Percentiles rank a stretch among this genome's conserved stretches.
Evolutionary conservation across 345 rosid species (phyloP).

Genomic region (Sonneratia caseolaris): DNA sequence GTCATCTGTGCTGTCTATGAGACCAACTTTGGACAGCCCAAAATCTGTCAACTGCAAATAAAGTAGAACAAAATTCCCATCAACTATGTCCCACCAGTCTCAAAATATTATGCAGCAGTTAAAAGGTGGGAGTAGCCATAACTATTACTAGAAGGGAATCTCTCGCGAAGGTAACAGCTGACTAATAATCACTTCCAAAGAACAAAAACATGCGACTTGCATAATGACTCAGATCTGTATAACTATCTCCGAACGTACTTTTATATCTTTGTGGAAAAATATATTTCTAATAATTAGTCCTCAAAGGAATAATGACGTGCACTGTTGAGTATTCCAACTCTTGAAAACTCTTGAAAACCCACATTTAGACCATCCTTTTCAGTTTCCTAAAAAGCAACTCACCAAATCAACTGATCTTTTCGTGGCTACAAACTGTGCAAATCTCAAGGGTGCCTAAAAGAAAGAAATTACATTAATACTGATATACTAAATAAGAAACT

Average conservation of each 20-base stretch:
- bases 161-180: not conserved
- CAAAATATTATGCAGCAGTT: not conserved
- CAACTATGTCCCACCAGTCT: not conserved
- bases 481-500: not conserved
- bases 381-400: no score
- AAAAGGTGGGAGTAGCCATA: not conserved
- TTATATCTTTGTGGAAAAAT: not conserved
- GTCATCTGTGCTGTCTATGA: slow-evolving; percentile 97
- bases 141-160: not conserved
- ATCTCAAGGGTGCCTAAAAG: not conserved
- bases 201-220: not conserved
- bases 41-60: slow-evolving; percentile 69
- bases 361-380: no score
- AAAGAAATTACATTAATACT: not conserved
- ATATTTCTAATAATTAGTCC: no score
- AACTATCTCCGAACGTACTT: not conserved
- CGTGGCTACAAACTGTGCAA: not conserved
- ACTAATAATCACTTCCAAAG: not conserved
- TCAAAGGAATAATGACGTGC: no score
- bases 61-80: not conserved
- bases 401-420: not conserved
- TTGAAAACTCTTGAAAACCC: no score
- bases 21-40: slow-evolving; percentile 93
- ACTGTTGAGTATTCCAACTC: no score
- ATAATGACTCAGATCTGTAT: not conserved